Evolutionary conservation across 2,329 filamentous ascomycete genomes (phyloP), one percentile per base, ranked within the genome.

Genomic region (Aspergillus sp.): DNA sequence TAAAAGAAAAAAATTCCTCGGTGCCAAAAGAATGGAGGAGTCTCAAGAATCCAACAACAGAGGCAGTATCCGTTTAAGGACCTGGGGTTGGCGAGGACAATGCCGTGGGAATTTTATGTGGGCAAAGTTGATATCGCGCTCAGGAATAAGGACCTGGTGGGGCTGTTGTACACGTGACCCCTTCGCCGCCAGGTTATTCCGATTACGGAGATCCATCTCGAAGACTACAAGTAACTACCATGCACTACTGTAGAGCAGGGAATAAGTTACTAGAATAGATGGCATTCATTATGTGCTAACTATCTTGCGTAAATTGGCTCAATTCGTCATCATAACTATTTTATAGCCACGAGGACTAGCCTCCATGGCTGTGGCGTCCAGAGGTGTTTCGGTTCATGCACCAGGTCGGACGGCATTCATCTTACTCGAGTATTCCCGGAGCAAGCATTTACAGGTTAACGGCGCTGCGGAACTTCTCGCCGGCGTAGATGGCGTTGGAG

Each of bases 401-500:
- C 39, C 15, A 13, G 7, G 6, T 25, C 4, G 22, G 20, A 30
- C 25, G 25, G 25, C 25, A 10, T 30, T 37, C 17, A 19, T 37
- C 33, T 37, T 37, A 37, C 13, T 15, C 5, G n/a, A 30, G 10
- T 12, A 2, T 39, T 2, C 19, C 10, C 10, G 27, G 20, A 19
- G n/a, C 15, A 12, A 9, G 52, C 57, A 60, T 72, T 83, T 88
- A 95, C 75, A 96, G 74, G 79, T 88, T 90, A 66, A 96, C 85
- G 55, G 91, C 77, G 62, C 76, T 90, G 78, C 91, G 87, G 88
- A 97, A 98, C 69, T 89, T 90, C 68, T 80, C 76, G 62, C 93
- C 93, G 62, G 91, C 90, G 71, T 91, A 98, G 75, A 97, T 69
- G 61, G 91, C 93, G 65, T 93, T 85, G 65, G 84, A 81, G 63